Conservation (phyloP, 768 basidiomycete species). For the Tephrocybe sp. region DNA sequence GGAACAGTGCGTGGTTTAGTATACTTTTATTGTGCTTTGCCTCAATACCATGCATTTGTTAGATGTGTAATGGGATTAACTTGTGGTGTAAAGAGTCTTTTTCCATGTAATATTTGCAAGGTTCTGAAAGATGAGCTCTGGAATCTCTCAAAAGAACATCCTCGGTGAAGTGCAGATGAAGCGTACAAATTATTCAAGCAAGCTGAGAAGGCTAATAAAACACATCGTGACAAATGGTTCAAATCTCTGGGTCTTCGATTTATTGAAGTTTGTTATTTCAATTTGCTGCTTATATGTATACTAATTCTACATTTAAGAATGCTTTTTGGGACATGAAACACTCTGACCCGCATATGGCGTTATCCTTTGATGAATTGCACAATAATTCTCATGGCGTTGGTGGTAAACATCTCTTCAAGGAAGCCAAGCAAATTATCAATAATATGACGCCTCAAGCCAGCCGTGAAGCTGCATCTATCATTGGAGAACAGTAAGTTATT, state of each 20-base stretch:
- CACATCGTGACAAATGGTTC: not conserved
- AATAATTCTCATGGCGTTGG: constrained; percentile 19
- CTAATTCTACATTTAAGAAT: constrained; percentile 15
- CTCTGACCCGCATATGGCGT: constrained; percentile 22
- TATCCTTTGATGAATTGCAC: constrained; percentile 28
- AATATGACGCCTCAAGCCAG: not conserved
- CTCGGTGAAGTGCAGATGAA: not conserved
- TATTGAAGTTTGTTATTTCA: not conserved
- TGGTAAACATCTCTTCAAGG: constrained; percentile 21
- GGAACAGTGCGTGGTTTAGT: constrained; percentile 24
- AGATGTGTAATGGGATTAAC: not conserved
- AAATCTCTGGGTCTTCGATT: not conserved
- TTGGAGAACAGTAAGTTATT: not conserved
- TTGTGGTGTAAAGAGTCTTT: not conserved
- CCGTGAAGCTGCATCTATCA: not conserved
- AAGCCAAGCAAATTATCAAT: constrained; percentile 14
- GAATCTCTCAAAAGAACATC: constrained; percentile 12
- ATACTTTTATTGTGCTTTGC: constrained; percentile 1
- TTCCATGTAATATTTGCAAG: constrained; percentile 16
- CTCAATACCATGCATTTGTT: not conserved
- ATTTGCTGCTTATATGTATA: not conserved
- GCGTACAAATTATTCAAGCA: constrained; percentile 4
- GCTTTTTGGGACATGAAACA: constrained; percentile 25
- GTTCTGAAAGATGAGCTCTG: constrained; percentile 16
- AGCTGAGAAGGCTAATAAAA: constrained; percentile 3